Conservation (phyloP, 768 basidiomycete species). For the Leccinum broughii region DNA sequence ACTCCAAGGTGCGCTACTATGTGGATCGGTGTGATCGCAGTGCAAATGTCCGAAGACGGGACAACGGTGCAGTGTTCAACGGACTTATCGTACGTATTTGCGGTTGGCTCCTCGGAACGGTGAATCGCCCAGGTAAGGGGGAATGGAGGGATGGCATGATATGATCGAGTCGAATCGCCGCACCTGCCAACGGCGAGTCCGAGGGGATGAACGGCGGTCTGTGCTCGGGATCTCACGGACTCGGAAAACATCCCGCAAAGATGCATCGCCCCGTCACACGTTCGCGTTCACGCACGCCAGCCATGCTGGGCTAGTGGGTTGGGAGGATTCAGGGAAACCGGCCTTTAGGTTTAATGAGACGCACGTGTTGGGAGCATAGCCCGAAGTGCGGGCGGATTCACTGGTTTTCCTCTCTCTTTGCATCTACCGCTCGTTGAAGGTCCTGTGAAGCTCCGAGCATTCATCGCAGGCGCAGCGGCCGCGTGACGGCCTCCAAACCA, state of each 20-base stretch:
- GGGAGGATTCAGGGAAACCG: slow-evolving; percentile 3
- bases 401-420: background rate
- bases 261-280: slow-evolving; percentile 2
- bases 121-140: background rate
- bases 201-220: background rate
- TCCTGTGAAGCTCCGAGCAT: background rate
- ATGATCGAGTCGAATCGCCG: background rate
- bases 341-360: slow-evolving; percentile 11
- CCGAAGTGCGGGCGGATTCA: background rate
- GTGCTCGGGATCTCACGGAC: background rate
- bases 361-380: slow-evolving; percentile 2
- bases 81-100: background rate
- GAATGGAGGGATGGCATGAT: background rate
- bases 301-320: background rate
- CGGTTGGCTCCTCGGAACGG: background rate
- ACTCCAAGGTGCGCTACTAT: background rate
- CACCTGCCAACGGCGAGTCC: background rate
- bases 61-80: background rate
- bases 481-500: background rate
- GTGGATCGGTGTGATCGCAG: background rate
- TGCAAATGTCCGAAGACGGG: background rate
- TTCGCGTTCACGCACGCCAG: background rate
- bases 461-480: background rate
- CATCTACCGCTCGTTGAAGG: background rate
- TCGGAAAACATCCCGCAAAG: background rate